Conservation (phyloP, 2,329 filamentous ascomycete species). For the Pseudogymnoascus sp. region DNA sequence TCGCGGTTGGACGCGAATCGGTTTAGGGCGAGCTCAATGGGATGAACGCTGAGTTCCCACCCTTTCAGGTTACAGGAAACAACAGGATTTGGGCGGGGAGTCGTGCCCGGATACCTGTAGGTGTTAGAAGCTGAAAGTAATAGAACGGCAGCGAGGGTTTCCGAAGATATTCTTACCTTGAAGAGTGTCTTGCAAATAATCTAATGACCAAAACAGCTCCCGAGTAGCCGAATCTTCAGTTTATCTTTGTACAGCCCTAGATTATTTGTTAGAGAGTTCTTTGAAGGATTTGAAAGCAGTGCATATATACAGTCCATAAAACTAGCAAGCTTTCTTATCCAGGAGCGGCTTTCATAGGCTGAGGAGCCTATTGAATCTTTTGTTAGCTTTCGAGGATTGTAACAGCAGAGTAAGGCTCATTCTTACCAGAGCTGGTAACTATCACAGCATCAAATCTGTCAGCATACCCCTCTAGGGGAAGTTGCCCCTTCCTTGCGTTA, state of each 20-base stretch:
- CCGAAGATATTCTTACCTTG: background rate
- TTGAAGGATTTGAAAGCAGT: background rate
- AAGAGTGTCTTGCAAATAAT: slow-evolving; percentile 34
- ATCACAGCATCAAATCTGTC: slow-evolving; percentile 31
- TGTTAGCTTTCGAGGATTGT: background rate
- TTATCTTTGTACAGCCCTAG: slow-evolving; percentile 24
- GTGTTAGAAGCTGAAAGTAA: background rate
- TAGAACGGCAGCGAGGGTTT: background rate
- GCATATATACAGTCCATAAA: slow-evolving; percentile 25
- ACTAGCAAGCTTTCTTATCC: background rate
- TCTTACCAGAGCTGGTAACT: slow-evolving; percentile 32
- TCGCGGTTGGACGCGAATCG: too few relatives aligned
- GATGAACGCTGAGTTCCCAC: slow-evolving; percentile 29
- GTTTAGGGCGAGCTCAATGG: slow-evolving; percentile 19
- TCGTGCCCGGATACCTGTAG: background rate
- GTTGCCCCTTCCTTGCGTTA: background rate
- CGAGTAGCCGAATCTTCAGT: slow-evolving; percentile 33
- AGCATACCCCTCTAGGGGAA: background rate
- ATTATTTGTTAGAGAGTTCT: background rate
- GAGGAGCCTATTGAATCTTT: background rate
- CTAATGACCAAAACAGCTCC: slow-evolving; percentile 39
- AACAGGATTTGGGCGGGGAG: background rate
- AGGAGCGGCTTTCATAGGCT: background rate
- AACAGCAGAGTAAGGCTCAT: background rate
- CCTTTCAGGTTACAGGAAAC: slow-evolving; percentile 21